These are phyloP conservation scores for Centella asiatica DNA, from an alignment of 129 eudicot species.

Conservation along the genomic window DNA sequence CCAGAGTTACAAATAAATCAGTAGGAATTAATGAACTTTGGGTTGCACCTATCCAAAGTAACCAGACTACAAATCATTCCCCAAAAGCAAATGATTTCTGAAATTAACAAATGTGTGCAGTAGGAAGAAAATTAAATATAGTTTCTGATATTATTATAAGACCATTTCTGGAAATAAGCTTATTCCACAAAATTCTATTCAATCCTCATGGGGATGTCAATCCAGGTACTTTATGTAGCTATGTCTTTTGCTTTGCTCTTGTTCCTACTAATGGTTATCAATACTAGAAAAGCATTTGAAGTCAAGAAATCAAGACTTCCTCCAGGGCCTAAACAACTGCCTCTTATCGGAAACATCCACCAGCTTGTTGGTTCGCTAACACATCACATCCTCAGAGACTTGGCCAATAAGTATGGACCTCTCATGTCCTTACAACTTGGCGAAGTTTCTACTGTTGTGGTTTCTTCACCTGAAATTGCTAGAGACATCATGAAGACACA, in stretches of 20 bases:
- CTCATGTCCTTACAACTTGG: background rate
- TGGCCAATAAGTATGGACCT: constrained; percentile 10
- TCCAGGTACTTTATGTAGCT: background rate
- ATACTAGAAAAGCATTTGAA: background rate
- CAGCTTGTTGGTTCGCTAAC: constrained; percentile 18
- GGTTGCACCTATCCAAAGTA: too few relatives aligned
- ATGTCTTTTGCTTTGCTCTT: constrained; percentile 4
- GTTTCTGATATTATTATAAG: too few relatives aligned
- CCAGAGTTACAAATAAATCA: too few relatives aligned
- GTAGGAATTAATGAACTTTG: too few relatives aligned
- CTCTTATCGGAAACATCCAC: constrained; percentile 36
- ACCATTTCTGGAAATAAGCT: background rate
- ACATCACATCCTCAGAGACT: background rate
- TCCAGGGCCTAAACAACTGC: constrained; percentile 37
- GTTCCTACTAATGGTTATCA: background rate
- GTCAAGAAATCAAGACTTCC: constrained; percentile 13
- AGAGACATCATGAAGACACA: constrained; percentile 6
- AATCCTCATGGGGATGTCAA: constrained; percentile 14
- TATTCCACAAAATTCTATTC: background rate
- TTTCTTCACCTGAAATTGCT: constrained; percentile 12
- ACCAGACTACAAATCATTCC: too few relatives aligned
- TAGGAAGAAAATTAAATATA: too few relatives aligned
- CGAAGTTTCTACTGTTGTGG: constrained; percentile 6
- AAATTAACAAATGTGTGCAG: too few relatives aligned
- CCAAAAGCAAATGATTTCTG: too few relatives aligned